Percentiles rank a stretch among this genome's conserved stretches.
phyloP scores from a whole-genome alignment of 805 yeast species.

The Kregervanrija delftensis region DNA sequence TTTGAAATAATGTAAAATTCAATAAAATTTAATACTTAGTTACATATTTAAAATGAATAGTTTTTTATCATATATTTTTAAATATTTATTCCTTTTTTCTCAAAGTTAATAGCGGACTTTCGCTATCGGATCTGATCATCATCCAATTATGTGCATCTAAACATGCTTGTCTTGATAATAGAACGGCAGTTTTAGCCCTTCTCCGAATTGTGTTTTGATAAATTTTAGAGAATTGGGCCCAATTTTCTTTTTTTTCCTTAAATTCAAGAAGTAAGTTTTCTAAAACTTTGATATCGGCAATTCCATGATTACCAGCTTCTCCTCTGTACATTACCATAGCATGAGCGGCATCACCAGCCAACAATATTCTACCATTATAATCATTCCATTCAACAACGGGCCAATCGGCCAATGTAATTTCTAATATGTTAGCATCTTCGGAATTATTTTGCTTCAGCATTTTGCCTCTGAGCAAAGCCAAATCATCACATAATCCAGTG shows the following conservation, averaged over 20 bases:
- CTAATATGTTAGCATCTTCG: constrained; percentile 5
- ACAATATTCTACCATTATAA: constrained; percentile 18
- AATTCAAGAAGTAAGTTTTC: constrained; percentile 2
- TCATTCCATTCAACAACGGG: constrained; percentile 12
- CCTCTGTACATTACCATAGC: constrained; percentile 26
- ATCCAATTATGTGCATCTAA: constrained; percentile 23
- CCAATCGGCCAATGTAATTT: constrained; percentile 14
- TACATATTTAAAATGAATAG: constrained; percentile 10
- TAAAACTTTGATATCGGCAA: constrained; percentile 14
- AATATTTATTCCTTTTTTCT: constrained; percentile 7
- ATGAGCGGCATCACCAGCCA: constrained; percentile 31
- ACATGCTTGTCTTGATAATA: constrained; percentile 22
- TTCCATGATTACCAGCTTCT: constrained; percentile 17
- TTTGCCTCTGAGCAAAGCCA: constrained; percentile 9
- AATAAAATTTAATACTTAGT: no score
- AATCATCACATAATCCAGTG: constrained; percentile 5
- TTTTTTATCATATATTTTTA: no score
- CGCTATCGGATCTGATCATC: constrained; percentile 10
- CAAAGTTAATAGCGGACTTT: constrained; percentile 15
- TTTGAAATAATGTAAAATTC: no score
- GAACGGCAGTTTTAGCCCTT: no score
- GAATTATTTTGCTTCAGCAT: neutral
- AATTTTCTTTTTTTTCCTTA: neutral
- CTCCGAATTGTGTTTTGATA: no score
- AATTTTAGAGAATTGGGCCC: no score